Evolutionary conservation across 2,329 filamentous ascomycete genomes (phyloP), one percentile per base, ranked within the genome.

Genomic region (Aspergillus pseudotamarii): DNA sequence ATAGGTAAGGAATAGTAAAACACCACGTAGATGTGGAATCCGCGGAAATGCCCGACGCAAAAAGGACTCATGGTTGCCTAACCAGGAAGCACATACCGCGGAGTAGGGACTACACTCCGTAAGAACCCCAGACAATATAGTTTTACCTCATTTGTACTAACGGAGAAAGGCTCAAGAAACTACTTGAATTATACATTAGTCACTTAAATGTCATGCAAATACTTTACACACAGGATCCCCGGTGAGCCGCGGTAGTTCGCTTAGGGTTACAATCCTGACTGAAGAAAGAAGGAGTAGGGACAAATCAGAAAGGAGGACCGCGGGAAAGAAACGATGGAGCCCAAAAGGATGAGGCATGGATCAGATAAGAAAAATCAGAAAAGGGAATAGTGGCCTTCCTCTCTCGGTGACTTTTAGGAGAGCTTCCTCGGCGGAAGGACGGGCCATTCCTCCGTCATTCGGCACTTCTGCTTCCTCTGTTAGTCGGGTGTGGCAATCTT

Each of bases 391-490:
- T 21, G 28, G 32, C 28, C 14, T 19, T 51, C 8, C 26, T 16
- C 28, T 19, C 28, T 50, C 6, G 46, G 46, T 23, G 26, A 43
- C 6, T 19, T 41, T 23, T 26, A 32, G n/a, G 57, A 34, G 23
- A 32, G 8, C 34, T 28, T 63, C 57, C 60, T 50, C 60, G 65
- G 61, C 23, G 45, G 45, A 48, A 14, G 45, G 23, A 30, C 46
- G 51, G 50, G 46, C 34, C 19, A 63, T 63, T 67, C 65, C 68
- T 69, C 68, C 68, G 68, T 56, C 61, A 58, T 67, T 69, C 68
- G 68, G 68, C 65, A 62, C 57, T 69, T 68, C n/a, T 32, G 21
- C 10, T 51, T 30, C 19, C 34, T 34, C 28, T 34, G 10, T 53
- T n/a, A 38, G 51, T 54, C 32, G 34, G n/a, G 11, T 36, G 30